phyloP scores from a whole-genome alignment of 2,329 filamentous ascomycete genomes.

The Cladosporium sp. region DNA sequence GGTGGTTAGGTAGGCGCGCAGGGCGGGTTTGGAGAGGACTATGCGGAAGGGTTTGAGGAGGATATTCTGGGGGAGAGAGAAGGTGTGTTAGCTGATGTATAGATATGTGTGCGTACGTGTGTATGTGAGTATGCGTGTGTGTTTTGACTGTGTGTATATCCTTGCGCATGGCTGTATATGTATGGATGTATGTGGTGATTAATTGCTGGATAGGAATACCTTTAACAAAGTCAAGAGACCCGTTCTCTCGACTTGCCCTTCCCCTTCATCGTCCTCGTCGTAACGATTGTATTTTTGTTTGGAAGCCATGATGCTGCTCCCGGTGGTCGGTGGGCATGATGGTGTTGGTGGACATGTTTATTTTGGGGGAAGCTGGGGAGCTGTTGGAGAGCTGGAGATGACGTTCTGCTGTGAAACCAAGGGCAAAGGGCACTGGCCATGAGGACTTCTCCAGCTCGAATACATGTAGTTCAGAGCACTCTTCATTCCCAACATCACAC shows the following conservation, averaged over 20 bases:
- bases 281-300: slow-evolving; percentile 13
- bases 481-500: no score
- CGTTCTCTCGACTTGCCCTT: neutral
- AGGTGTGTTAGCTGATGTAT: neutral
- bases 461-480: no score
- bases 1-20: slow-evolving; percentile 59
- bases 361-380: neutral
- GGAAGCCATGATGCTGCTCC: slow-evolving; percentile 14
- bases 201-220: no score
- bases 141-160: no score
- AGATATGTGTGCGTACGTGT: neutral
- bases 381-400: no score
- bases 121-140: no score
- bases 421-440: no score
- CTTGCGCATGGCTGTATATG: no score
- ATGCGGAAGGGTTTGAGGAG: slow-evolving; percentile 51
- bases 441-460: no score
- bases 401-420: no score
- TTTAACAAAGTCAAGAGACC: slow-evolving; percentile 2
- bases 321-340: slow-evolving; percentile 12
- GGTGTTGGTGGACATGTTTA: slow-evolving; percentile 11
- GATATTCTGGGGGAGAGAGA: slow-evolving; percentile 40
- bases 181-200: neutral
- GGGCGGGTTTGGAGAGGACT: slow-evolving; percentile 57
- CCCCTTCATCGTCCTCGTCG: neutral